A percentile compares a stretch with the other conserved stretches of the same genome.
Conservation (phyloP, 495 filamentous ascomycete genomes). For the Podospora comata region DNA sequence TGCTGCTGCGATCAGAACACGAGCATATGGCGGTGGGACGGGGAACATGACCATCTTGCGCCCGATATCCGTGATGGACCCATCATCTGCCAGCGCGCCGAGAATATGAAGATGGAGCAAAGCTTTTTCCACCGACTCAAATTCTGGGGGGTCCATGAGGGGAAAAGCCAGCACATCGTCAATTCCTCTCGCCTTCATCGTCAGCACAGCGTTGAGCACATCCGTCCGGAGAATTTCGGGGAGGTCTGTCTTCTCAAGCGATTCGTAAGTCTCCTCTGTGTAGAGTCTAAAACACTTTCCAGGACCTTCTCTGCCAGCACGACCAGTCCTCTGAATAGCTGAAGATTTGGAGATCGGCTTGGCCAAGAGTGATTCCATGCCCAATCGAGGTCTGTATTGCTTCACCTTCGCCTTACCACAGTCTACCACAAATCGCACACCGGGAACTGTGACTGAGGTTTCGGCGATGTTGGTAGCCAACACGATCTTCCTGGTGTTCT, state of each 20-base stretch:
- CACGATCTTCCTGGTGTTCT: constrained; percentile 79
- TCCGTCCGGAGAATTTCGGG: constrained; percentile 93
- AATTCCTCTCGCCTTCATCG: constrained; percentile 89
- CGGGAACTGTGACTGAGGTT: constrained; percentile 93
- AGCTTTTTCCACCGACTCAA: constrained; percentile 77
- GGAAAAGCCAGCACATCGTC: constrained; percentile 81
- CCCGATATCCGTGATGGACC: constrained; percentile 71
- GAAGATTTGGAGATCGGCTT: constrained; percentile 92
- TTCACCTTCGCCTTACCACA: constrained; percentile 93
- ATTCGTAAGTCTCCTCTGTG: constrained; percentile 72
- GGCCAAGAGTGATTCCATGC: constrained; percentile 84
- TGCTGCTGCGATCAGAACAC: constrained; percentile 78
- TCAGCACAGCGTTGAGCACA: constrained; percentile 78
- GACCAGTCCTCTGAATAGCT: constrained; percentile 85
- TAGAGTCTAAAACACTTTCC: constrained; percentile 90
- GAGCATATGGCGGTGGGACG: constrained; percentile 73
- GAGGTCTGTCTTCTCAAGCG: constrained; percentile 66
- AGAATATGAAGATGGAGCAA: constrained; percentile 76
- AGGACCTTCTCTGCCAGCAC: constrained; percentile 87
- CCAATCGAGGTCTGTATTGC: constrained; percentile 79
- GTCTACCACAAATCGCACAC: constrained; percentile 88
- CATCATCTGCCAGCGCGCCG: constrained; percentile 68
- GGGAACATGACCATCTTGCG: constrained; percentile 77
- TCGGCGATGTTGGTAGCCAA: constrained; percentile 97
- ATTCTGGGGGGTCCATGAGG: constrained; percentile 74